Evolutionary conservation across 164 flowering plant genomes (phyloP), one percentile per base, ranked within the genome.

Genomic region (Euptelea pleiosperma): DNA sequence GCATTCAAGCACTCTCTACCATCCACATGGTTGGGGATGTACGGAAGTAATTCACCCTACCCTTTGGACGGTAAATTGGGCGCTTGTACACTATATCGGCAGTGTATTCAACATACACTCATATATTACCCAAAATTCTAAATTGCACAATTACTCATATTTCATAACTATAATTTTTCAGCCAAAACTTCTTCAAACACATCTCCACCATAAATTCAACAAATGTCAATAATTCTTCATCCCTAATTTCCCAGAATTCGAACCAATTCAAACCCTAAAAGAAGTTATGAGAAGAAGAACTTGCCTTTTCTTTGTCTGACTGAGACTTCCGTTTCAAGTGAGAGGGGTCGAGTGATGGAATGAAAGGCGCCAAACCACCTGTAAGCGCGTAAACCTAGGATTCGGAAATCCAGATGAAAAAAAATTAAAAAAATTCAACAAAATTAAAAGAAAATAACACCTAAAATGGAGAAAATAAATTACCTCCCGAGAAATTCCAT

Each of bases 401-500:
- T 49, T 56, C n/a, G n/a, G 29, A 34, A 44, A 36, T n/a, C 3
- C 43, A 24, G 21, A 55, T 36, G 3, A 14, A 0, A 3, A 31
- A 58, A 1, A 9, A 18, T 18, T 1, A 22, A 14, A 45, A 34
- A 18, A 42, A 10, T 37, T 0, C n/a, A 15, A 11, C 28, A 2
- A 22, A 48, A 22, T 52, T 15, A 55, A 28, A 33, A 21, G 10
- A 1, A 4, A 37, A 22, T n/a, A n/a, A n/a, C n/a, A n/a, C n/a
- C n/a, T n/a, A 10, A 29, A 30, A 16, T 10, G 22, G 14, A 15
- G 15, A 30, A 53, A 26, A 21, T n/a, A n/a, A 54, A 3, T n/a
- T 50, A 86, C 99, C 93, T 94, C 97, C 54, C 99, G 92, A 2
- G 99, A 94, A 62, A 94, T 86, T 48, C 99, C 99, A 85, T 94